Base-by-base conservation (phyloP, 179 eudicot species). In the Drosera spatulata region DNA sequence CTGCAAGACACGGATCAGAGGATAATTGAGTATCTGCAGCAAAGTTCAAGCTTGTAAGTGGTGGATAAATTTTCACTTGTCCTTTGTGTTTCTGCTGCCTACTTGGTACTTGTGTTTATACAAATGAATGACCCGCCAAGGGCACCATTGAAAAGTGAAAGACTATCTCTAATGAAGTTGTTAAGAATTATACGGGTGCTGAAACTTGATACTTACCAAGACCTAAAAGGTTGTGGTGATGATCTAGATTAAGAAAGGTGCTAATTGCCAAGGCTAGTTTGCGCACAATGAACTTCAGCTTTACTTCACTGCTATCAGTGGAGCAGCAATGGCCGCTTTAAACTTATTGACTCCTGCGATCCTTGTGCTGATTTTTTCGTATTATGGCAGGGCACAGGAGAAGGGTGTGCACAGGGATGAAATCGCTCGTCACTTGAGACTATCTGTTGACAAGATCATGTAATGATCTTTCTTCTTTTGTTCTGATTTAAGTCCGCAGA, bases 331-430 rank as follows among this genome's bases (percentile, higher is more conserved):
- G 33, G 33, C 33, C 1, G 33, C 33, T 22, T 22, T 22, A 22
- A 22, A 22, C 33, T 22, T 22, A 22, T 22, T 22, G 33, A 22
- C 33, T 22, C 33, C 33, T 22, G 33, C 33, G 33, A 22, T 22
- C 33, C 33, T 22, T 22, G 33, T 22, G 33, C 33, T 40, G 39
- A 39, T 53, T 7, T 53, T 39, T 22, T 22, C 33, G 33, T 22
- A n/a, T 59, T 46, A 41, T 66, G 78, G 64, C 67, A 91, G 96
- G 67, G 79, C 67, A 14, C 65, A 71, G 61, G 95, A 83, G 64
- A 83, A 71, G 68, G 98, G 98, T 10, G 73, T 88, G 38, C 96
- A 88, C 72, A 79, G 76, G 66, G 79, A 80, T 76, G 95, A 85
- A 49, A 78, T 88, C 67, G 82, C 78, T 55, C 73, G 74, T 69